Evolutionary conservation across 2,329 filamentous ascomycete species (phyloP).

Genomic region (Microcyclospora pomicola): DNA sequence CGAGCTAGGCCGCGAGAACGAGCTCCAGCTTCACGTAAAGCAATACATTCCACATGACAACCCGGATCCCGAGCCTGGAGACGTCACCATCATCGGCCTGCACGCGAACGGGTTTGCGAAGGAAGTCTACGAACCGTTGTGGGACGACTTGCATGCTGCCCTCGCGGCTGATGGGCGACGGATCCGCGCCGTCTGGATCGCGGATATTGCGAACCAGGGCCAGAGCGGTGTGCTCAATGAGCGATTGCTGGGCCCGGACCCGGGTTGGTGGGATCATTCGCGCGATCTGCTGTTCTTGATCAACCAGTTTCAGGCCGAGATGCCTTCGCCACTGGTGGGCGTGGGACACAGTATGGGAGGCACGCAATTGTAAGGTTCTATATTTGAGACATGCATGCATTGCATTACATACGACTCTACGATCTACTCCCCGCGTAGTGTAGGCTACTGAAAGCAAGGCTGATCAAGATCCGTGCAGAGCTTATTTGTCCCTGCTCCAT

Average conservation of each 20-base stretch:
- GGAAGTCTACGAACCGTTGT: constrained; percentile 11
- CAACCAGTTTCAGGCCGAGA: constrained; percentile 62
- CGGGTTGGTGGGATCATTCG: constrained; percentile 60
- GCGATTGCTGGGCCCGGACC: constrained; percentile 6
- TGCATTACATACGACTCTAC: too few relatives aligned
- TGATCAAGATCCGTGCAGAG: constrained; percentile 24
- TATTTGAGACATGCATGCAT: neutral
- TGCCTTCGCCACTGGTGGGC: constrained; percentile 66
- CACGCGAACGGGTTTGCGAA: constrained; percentile 5
- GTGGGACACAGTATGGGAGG: constrained; percentile 79
- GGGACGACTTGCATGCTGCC: constrained; percentile 1
- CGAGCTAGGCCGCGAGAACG: neutral
- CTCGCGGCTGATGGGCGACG: neutral
- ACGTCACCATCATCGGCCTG: constrained; percentile 7
- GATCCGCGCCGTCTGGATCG: constrained; percentile 10
- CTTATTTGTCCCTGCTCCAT: constrained; percentile 56
- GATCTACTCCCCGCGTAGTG: too few relatives aligned
- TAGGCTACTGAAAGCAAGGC: too few relatives aligned
- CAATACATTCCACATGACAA: constrained; percentile 6
- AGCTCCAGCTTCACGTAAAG: constrained; percentile 4
- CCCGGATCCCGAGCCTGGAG: constrained; percentile 2
- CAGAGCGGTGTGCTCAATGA: constrained; percentile 8
- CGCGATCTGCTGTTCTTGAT: constrained; percentile 70
- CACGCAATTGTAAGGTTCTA: neutral
- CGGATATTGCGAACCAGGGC: constrained; percentile 7